Conservation (phyloP, 257 asterid species). For the Solanum virginianum region DNA sequence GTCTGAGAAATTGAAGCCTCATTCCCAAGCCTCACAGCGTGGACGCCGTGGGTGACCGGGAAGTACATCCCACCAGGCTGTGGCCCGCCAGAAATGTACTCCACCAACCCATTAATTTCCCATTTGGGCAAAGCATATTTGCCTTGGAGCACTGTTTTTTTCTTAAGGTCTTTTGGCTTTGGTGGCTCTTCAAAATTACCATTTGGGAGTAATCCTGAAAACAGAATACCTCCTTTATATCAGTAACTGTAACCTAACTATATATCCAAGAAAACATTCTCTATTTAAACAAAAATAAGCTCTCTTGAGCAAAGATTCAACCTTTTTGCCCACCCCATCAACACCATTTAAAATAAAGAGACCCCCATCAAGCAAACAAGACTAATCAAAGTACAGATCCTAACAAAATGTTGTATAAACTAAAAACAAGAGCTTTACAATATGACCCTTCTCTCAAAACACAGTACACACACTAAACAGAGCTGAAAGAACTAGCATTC, state of each 20-base stretch:
- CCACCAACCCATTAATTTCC: conserved; percentile 68
- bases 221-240: not conserved
- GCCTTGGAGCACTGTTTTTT: conserved; percentile 42
- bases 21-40: conserved; percentile 82
- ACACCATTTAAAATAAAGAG: not conserved
- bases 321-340: not conserved
- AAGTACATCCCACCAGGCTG: conserved; percentile 97
- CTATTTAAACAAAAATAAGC: not conserved
- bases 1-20: conserved; percentile 78
- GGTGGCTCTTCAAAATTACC: conserved; percentile 81
- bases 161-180: conserved; percentile 31
- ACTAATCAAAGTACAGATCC: not conserved
- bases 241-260: not conserved
- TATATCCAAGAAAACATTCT: not conserved
- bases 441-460: not conserved
- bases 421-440: not conserved
- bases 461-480: not conserved
- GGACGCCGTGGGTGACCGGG: conserved; percentile 70
- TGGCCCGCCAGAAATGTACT: conserved; percentile 87
- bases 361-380: not conserved
- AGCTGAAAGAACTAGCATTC: not conserved
- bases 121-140: conserved; percentile 62
- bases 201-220: conserved; percentile 63
- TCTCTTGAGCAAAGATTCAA: not conserved
- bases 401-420: not conserved